These are phyloP conservation scores for Aechmea fasciata DNA, from an alignment of 176 grass and related monocot genomes.

Conservation along the genomic window DNA sequence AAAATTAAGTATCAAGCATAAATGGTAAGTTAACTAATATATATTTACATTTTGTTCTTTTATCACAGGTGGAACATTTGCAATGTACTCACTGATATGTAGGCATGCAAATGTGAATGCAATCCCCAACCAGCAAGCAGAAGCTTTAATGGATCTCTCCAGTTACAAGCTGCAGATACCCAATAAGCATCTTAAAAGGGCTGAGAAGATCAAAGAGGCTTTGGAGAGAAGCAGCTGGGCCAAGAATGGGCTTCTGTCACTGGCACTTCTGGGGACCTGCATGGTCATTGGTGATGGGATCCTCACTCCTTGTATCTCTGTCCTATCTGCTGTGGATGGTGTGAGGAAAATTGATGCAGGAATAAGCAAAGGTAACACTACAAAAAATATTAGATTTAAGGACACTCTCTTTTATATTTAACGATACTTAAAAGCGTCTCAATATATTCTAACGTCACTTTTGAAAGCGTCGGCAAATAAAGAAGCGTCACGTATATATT, in stretches of 20 bases:
- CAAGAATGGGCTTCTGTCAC: constrained; percentile 23
- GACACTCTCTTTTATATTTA: no score
- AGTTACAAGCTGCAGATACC: constrained; percentile 26
- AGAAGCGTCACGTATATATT: no score
- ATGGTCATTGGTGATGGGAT: constrained; percentile 38
- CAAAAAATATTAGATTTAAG: no score
- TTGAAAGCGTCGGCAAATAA: no score
- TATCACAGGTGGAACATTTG: constrained; percentile 27
- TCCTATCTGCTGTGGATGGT: constrained; percentile 54
- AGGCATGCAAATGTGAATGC: constrained; percentile 29
- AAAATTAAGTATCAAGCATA: no score
- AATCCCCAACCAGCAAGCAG: constrained; percentile 19
- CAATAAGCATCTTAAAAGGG: constrained; percentile 22
- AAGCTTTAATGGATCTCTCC: constrained; percentile 24
- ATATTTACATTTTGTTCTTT: not conserved
- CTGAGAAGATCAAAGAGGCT: constrained; percentile 28
- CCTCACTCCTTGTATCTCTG: constrained; percentile 35
- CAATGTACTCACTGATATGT: constrained; percentile 33
- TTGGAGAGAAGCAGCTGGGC: constrained; percentile 22
- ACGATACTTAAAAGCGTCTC: no score
- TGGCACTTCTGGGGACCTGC: constrained; percentile 34
- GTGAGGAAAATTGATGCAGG: constrained; percentile 59
- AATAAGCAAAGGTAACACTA: constrained; percentile 43
- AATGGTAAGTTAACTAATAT: no score
- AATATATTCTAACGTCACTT: no score